Evolutionary conservation across 306 rosid species (phyloP).

Genomic region (Castanopsis chinensis): DNA sequence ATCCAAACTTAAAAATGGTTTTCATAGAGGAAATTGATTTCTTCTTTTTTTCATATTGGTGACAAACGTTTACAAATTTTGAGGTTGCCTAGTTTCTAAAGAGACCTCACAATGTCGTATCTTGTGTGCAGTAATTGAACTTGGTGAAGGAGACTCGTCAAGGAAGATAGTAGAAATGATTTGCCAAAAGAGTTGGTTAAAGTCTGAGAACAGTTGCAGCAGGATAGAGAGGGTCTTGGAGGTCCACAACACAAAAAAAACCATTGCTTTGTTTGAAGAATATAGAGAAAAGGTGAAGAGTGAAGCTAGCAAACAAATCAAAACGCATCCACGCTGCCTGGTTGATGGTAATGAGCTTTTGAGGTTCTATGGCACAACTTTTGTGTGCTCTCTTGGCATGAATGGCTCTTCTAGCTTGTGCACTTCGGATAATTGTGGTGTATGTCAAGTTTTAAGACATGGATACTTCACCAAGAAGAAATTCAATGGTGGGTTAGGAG

Average conservation of each 20-base stretch:
- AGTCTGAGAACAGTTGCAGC: constrained; percentile 15
- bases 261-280: constrained; percentile 49
- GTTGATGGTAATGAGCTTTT: constrained; percentile 72
- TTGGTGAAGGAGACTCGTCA: constrained; percentile 42
- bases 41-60: no score
- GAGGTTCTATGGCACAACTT: constrained; percentile 59
- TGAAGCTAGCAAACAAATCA: constrained; percentile 32
- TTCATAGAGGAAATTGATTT: no score
- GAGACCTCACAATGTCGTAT: background rate
- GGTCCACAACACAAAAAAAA: constrained; percentile 41
- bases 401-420: constrained; percentile 38
- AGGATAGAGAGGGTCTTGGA: constrained; percentile 49
- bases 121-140: constrained; percentile 38
- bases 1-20: no score
- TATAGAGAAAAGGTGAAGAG: constrained; percentile 51
- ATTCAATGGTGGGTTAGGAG: constrained; percentile 30
- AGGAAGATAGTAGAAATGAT: constrained; percentile 53
- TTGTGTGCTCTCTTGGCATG: constrained; percentile 54
- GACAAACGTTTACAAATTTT: background rate
- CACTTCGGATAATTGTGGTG: constrained; percentile 38
- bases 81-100: background rate
- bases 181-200: constrained; percentile 34
- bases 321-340: constrained; percentile 52
- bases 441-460: constrained; percentile 50
- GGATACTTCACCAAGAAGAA: constrained; percentile 40